A percentile compares a stretch with the other conserved stretches of the same genome.
Evolutionary conservation across 768 basidiomycete genomes (phyloP).

Genomic region (Tylopilus sp.): DNA sequence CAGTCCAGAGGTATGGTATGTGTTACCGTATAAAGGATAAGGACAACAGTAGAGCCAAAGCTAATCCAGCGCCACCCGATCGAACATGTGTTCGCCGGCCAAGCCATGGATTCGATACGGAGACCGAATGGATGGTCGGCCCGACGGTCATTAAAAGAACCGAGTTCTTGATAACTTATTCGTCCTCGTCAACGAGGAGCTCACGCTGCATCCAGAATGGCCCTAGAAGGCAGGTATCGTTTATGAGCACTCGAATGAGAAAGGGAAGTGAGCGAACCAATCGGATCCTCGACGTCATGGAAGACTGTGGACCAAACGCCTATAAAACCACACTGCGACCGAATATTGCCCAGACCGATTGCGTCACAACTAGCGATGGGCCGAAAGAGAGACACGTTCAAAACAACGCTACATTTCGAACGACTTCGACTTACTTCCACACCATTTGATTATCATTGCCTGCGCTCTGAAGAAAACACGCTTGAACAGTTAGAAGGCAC

Average conservation of each 20-base stretch:
- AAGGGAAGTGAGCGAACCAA: conserved; percentile 32
- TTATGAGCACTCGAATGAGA: background rate
- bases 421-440: conserved; percentile 46
- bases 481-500: conserved; percentile 4
- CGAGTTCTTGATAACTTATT: background rate
- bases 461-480: conserved; percentile 35
- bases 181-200: conserved; percentile 24
- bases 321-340: conserved; percentile 57
- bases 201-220: conserved; percentile 30
- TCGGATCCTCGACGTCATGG: conserved; percentile 45
- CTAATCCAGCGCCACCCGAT: background rate
- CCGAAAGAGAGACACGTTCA: conserved; percentile 17
- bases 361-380: conserved; percentile 48
- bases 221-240: conserved; percentile 11
- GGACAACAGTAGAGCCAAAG: background rate
- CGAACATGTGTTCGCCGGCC: background rate
- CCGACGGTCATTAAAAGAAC: background rate
- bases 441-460: conserved; percentile 51
- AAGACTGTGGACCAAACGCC: conserved; percentile 50
- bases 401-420: background rate
- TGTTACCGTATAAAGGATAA: background rate
- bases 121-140: background rate
- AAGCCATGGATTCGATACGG: background rate
- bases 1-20: background rate
- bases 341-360: conserved; percentile 57